Base-by-base conservation (phyloP, 352 stramenopile genomes). In the Phytophthora cajani region DNA sequence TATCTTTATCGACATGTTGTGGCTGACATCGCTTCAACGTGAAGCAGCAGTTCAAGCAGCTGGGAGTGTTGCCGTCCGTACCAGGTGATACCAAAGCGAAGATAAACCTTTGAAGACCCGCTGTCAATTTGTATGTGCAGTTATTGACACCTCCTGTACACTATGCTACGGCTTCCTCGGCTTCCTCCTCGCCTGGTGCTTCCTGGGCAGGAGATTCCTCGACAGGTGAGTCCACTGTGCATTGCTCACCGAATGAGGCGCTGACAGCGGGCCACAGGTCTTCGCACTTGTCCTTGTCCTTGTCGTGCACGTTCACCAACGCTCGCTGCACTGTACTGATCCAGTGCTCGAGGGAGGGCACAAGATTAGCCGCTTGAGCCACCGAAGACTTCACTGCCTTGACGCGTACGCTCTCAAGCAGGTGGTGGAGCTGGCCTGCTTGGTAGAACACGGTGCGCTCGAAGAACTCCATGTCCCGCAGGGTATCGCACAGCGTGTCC, bases 391-490 rank as follows among this genome's bases (percentile, higher is more conserved):
- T 90, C 12, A 44, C 54, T 17, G 62, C 67, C 57, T 80, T 80
- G 30, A 71, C 51, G 50, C 71, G 64, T 47, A 72, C 63, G 6
- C 50, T 57, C 44, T 80, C 64, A 16, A 94, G 61, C 36, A 92
- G 58, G 58, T 86, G 73, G 12, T 83, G 52, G 46, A 93, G 58
- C 59, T 94, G 85, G 5, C 78, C 78, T 27, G 74, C 61, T 56
- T 93, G 87, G 56, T 88, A 91, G 30, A 94, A 88, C 40, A 85
- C 75, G 7, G 81, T 73, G 19, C 81, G 85, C 59, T 94, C 87
- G 23, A 89, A 87, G 27, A 75, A 69, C 60, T 81, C 67, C 67
- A 88, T 90, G 12, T 79, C 72, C 5, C 70, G 60, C 1, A 91
- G 70, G n/a, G 75, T 84, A 33, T 81, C 68, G 3, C 76, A 73